Percentiles rank a stretch among this genome's conserved stretches.
Conservation (phyloP, 306 rosid genomes). For the Prunus armeniaca region DNA sequence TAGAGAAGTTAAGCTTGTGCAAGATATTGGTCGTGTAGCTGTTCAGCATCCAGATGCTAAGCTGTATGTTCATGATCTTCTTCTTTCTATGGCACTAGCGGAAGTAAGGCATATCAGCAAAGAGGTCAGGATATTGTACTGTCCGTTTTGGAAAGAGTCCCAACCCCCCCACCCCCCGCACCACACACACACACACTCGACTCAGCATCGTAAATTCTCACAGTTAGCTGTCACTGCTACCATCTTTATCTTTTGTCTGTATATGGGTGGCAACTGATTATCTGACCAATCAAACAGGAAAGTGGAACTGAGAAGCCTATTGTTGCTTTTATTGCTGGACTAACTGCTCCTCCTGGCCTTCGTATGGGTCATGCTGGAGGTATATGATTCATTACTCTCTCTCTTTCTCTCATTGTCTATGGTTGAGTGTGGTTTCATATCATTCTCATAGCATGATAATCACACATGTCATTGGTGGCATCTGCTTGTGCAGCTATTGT, state of each 20-base stretch:
- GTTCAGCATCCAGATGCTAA: constrained; percentile 78
- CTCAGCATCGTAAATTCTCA: neutral
- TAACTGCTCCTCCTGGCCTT: constrained; percentile 99
- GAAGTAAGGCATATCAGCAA: constrained; percentile 67
- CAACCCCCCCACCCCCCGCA: no score
- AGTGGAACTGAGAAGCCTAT: constrained; percentile 94
- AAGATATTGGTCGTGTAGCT: constrained; percentile 63
- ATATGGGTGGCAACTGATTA: neutral
- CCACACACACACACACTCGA: no score
- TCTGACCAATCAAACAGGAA: constrained; percentile 51
- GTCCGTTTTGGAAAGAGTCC: constrained; percentile 14
- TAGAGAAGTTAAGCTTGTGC: constrained; percentile 81
- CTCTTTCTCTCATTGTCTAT: neutral
- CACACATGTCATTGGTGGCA: neutral
- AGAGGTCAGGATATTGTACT: constrained; percentile 35
- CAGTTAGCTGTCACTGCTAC: neutral
- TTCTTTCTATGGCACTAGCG: constrained; percentile 91
- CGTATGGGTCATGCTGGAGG: constrained; percentile 99
- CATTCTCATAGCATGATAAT: neutral
- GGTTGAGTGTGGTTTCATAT: neutral
- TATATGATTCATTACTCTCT: constrained; percentile 15
- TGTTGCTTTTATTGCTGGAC: constrained; percentile 96
- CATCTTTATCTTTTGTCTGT: neutral
- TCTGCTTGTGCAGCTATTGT: constrained; percentile 80
- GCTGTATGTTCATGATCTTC: constrained; percentile 73